Base-by-base conservation (phyloP, 345 rosid species). In the Euclidium syriacum region DNA sequence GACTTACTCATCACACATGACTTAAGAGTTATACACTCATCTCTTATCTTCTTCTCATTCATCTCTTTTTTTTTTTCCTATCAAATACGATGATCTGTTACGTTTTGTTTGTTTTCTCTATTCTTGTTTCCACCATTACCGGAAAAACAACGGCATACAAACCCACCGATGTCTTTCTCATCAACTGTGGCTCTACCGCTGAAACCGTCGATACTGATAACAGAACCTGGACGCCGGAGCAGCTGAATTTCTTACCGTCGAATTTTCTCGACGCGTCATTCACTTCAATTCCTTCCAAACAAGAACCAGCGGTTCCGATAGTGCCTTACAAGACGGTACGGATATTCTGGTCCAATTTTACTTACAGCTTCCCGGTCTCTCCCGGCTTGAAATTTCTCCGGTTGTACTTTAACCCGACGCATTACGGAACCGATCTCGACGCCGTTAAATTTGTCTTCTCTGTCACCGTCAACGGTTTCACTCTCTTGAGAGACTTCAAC, bases 401-500 rank as follows among this genome's bases (percentile, higher is more conserved):
- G 3, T 30, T 79, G 0, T 46, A 68, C 8, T 74, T 79, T 29
- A 56, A 67, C 33, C 52, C 77, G 12, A 7, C 68, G 57, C 2
- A 10, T 1, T 74, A 80, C 12, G 20, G 2, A 1, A 12, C 52
- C n/a, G 18, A 9, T 1, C 51, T 76, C 12, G 34, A 60, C 17
- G 27, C 36, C 5, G 34, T 0, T 0, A 17, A 10, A 2, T 69
- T 67, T 3, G 55, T 24, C 41, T 61, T 77, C 20, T 7, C 64
- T 12, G 69, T 77, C 38, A 71, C 2, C 15, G 67, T 50, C 4
- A 77, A 75, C 16, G 16, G 33, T 10, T 52, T 49, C 50, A 67
- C 75, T 50, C 71, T 79, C 10, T 77, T 74, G 46, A 5, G 23
- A 0, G 71, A 77, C 55, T 80, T 77, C 58, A 74, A 67, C 42